Evolutionary conservation across 805 yeast species (phyloP).

Genomic region (Candida nonsorbophila): DNA sequence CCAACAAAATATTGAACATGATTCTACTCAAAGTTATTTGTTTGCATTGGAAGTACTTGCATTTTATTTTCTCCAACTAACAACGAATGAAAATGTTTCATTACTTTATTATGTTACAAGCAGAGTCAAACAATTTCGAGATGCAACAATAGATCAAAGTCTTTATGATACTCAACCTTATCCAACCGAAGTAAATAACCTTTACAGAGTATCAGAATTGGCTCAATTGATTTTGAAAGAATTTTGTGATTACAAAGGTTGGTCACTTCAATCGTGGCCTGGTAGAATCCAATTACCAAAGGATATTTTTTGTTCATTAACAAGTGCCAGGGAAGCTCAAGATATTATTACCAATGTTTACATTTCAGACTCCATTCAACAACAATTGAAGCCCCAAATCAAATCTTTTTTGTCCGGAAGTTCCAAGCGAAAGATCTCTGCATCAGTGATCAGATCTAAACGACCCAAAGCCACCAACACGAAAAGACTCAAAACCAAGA

Average conservation of each 20-base stretch:
- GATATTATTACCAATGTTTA: conserved; percentile 49
- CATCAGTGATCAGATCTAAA: conserved; percentile 13
- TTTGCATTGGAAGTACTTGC: conserved; percentile 57
- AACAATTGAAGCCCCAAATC: conserved; percentile 25
- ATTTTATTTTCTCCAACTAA: conserved; percentile 56
- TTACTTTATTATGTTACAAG: conserved; percentile 71
- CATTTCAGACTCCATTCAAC: conserved; percentile 44
- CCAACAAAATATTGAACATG: conserved; percentile 8
- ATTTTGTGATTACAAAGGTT: conserved; percentile 50
- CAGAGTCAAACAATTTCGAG: conserved; percentile 73
- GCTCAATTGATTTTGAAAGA: conserved; percentile 62
- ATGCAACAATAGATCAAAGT: conserved; percentile 38
- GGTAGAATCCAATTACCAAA: conserved; percentile 65
- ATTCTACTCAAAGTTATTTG: conserved; percentile 35
- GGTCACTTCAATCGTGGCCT: conserved; percentile 79
- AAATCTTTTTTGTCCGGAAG: too few species aligned
- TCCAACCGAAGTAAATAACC: conserved; percentile 25
- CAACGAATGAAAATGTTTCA: conserved; percentile 63
- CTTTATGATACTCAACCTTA: conserved; percentile 14
- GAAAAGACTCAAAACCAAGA: conserved; percentile 6
- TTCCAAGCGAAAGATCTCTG: too few species aligned
- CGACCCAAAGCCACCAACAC: conserved; percentile 1
- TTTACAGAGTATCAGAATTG: conserved; percentile 70
- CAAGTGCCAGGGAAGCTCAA: conserved; percentile 53
- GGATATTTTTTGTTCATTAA: conserved; percentile 67